Evolutionary conservation across 306 rosid genomes (phyloP).

Genomic region (Pyrus bretschneideri): DNA sequence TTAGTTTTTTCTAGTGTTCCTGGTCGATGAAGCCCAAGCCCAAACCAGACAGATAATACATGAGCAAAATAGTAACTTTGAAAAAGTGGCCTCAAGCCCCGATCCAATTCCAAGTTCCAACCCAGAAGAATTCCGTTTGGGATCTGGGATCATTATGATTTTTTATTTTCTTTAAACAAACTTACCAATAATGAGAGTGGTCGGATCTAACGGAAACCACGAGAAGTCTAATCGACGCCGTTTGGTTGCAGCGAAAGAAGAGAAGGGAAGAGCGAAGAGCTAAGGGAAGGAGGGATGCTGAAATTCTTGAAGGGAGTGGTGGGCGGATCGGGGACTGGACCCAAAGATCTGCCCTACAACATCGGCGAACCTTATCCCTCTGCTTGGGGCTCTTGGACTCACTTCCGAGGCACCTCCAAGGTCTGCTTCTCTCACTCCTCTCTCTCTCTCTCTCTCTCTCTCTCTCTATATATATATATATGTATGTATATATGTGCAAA

Average conservation of each 20-base stretch:
- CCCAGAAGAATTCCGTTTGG: background rate
- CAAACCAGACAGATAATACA: background rate
- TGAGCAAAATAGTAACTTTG: too few relatives aligned
- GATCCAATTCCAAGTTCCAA: background rate
- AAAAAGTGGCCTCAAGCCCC: background rate
- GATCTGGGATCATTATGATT: background rate
- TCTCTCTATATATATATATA: fast-evolving
- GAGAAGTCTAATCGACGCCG: background rate
- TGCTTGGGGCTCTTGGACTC: constrained; percentile 99
- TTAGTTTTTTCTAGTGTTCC: background rate
- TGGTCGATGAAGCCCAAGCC: background rate
- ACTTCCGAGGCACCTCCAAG: constrained; percentile 82
- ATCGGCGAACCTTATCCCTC: constrained; percentile 77
- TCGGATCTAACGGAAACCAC: background rate
- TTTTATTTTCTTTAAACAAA: background rate
- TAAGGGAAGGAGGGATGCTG: constrained; percentile 37
- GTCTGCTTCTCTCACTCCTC: constrained; percentile 15
- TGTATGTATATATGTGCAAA: background rate
- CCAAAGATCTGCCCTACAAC: constrained; percentile 88
- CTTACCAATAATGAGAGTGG: background rate
- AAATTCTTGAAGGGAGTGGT: constrained; percentile 90
- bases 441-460: background rate
- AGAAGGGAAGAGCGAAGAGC: background rate
- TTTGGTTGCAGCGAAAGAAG: background rate
- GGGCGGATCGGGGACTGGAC: constrained; percentile 88